These are phyloP conservation scores for Rhynchospora tenuis DNA, from an alignment of 176 grass and related monocot genomes.

Conservation along the genomic window DNA sequence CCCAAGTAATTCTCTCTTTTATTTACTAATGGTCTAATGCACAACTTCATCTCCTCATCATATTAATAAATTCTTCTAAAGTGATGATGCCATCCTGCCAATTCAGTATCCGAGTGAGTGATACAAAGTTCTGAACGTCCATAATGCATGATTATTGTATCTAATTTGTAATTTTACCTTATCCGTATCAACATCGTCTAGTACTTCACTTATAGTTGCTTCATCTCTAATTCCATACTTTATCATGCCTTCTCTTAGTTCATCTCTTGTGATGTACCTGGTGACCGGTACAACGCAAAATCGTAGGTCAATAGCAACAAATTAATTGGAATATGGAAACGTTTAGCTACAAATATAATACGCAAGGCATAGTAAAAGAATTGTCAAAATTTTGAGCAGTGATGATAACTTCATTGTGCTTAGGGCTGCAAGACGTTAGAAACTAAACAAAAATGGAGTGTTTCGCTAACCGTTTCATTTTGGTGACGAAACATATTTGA, in stretches of 20 bases:
- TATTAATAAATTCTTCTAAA: slow-evolving; percentile 75
- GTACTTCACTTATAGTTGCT: slow-evolving; percentile 65
- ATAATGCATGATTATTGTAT: background rate
- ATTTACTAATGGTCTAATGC: too few species aligned
- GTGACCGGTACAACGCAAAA: background rate
- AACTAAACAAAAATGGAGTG: too few species aligned
- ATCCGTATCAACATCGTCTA: slow-evolving; percentile 73
- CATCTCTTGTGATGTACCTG: slow-evolving; percentile 93
- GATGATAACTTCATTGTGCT: background rate
- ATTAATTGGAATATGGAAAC: too few species aligned
- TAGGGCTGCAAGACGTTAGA: too few species aligned
- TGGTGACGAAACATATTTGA: too few species aligned
- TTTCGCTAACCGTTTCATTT: too few species aligned
- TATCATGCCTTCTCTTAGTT: slow-evolving; percentile 70
- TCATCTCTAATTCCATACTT: slow-evolving; percentile 61
- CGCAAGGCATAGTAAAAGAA: too few species aligned
- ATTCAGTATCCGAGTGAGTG: background rate
- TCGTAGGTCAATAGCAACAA: too few species aligned
- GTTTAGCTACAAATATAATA: too few species aligned
- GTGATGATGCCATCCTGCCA: slow-evolving; percentile 65
- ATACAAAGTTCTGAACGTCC: slow-evolving; percentile 1
- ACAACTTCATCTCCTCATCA: slow-evolving; percentile 68
- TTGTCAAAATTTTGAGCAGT: too few species aligned
- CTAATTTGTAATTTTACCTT: slow-evolving; percentile 27
- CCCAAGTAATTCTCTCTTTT: background rate